Evolutionary conservation across 192 early-diverging fungal genomes (phyloP).

Genomic region (Podila horticola): DNA sequence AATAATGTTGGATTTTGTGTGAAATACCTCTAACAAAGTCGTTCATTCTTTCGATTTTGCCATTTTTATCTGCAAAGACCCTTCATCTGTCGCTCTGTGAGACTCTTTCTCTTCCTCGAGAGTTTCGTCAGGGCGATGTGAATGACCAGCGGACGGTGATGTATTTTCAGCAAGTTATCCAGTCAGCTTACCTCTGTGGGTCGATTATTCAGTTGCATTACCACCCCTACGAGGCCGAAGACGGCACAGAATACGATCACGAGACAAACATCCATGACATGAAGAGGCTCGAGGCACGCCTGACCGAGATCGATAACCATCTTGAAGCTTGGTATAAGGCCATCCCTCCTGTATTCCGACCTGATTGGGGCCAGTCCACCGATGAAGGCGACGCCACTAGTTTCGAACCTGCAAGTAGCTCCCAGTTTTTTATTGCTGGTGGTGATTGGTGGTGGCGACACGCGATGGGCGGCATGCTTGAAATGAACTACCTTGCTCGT

Average conservation of each 20-base stretch:
- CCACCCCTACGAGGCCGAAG: slow-evolving; percentile 47
- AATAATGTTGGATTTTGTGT: not conserved
- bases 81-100: slow-evolving; percentile 47
- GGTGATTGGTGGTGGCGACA: slow-evolving; percentile 55
- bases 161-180: slow-evolving; percentile 42
- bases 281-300: slow-evolving; percentile 19
- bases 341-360: slow-evolving; percentile 8
- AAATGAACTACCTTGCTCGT: slow-evolving; percentile 42
- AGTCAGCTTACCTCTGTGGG: slow-evolving; percentile 33
- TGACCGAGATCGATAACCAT: slow-evolving; percentile 41
- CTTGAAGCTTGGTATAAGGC: slow-evolving; percentile 37
- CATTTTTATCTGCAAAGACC: slow-evolving; percentile 7
- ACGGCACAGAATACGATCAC: slow-evolving; percentile 48
- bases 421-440: slow-evolving; percentile 42
- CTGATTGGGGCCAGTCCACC: slow-evolving; percentile 36
- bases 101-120: slow-evolving; percentile 44
- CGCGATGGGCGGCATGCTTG: slow-evolving; percentile 27
- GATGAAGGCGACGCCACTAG: slow-evolving; percentile 19
- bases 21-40: too few species aligned
- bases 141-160: slow-evolving; percentile 24
- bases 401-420: slow-evolving; percentile 19
- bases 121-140: slow-evolving; percentile 26
- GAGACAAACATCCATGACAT: slow-evolving; percentile 31
- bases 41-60: not conserved
- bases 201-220: slow-evolving; percentile 47